Conservation (phyloP, 257 asterid genomes). For the Henckelia pumila region DNA sequence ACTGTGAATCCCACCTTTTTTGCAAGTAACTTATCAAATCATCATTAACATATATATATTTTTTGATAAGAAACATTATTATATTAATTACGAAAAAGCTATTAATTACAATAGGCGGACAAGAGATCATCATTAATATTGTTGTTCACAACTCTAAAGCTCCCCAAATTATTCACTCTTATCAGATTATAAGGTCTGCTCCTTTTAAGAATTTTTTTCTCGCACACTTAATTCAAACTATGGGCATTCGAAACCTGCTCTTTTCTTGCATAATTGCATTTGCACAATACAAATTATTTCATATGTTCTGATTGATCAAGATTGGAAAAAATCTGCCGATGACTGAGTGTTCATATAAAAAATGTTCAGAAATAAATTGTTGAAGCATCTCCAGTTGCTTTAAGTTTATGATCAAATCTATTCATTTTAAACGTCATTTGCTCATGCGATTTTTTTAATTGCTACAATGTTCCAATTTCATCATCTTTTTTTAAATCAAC, state of each 20-base stretch:
- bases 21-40: not conserved
- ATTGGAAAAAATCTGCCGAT: not conserved
- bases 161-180: not conserved
- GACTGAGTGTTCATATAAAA: conserved; percentile 4
- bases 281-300: not conserved
- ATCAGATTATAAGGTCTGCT: not conserved
- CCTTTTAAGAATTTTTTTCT: not conserved
- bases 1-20: not conserved
- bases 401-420: not conserved
- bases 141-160: not conserved
- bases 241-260: conserved; percentile 4
- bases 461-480: conserved; percentile 17
- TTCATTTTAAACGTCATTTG: not conserved
- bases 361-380: not conserved
- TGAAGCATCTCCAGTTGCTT: too few relatives aligned
- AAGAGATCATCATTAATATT: not conserved
- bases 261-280: not conserved
- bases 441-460: not conserved
- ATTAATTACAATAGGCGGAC: too few relatives aligned
- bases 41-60: not conserved
- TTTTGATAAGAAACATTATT: too few relatives aligned
- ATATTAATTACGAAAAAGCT: too few relatives aligned
- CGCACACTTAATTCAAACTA: not conserved
- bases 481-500: conserved; percentile 2
- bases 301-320: not conserved